A percentile compares a stretch with the other conserved stretches of the same genome.
Evolutionary conservation across 352 stramenopile species (phyloP).

Genomic region (Pythium brachiatum): DNA sequence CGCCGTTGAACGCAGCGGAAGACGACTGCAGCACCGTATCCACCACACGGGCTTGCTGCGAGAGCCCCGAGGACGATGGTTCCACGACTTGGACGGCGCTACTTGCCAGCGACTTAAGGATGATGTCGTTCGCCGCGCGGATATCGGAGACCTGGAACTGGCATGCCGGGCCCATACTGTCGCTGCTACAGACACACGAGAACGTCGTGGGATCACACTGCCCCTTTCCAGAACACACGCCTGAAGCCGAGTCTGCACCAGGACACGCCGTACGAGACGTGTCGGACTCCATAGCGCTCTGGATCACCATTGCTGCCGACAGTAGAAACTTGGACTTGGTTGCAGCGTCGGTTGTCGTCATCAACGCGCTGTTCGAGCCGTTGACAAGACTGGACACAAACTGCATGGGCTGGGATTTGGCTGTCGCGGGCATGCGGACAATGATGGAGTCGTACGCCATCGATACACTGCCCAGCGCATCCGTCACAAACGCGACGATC

Average conservation of each 20-base stretch:
- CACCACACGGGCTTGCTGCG: constrained; percentile 50
- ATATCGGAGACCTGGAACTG: constrained; percentile 35
- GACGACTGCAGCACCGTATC: constrained; percentile 42
- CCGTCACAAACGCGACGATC: constrained; percentile 54
- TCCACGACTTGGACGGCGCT: constrained; percentile 31
- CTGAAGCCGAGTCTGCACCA: constrained; percentile 1
- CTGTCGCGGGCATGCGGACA: constrained; percentile 36
- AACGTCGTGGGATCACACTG: constrained; percentile 29
- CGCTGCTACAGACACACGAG: constrained; percentile 33
- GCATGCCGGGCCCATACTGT: constrained; percentile 46
- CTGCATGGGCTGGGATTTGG: constrained; percentile 30
- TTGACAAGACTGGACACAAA: constrained; percentile 41
- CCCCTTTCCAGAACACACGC: constrained; percentile 34
- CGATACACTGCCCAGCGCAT: constrained; percentile 37
- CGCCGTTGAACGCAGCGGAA: constrained; percentile 31
- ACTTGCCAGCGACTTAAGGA: constrained; percentile 40
- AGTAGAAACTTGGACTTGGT: constrained; percentile 38
- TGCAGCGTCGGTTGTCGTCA: constrained; percentile 20
- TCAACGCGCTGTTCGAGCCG: constrained; percentile 1
- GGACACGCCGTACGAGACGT: constrained; percentile 14
- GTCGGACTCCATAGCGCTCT: constrained; percentile 29
- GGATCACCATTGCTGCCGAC: constrained; percentile 43
- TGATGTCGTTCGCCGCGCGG: constrained; percentile 36
- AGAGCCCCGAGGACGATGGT: constrained; percentile 41
- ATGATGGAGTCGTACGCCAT: constrained; percentile 38